phyloP scores from a whole-genome alignment of 352 stramenopile genomes.

The Discostella stelligera region DNA sequence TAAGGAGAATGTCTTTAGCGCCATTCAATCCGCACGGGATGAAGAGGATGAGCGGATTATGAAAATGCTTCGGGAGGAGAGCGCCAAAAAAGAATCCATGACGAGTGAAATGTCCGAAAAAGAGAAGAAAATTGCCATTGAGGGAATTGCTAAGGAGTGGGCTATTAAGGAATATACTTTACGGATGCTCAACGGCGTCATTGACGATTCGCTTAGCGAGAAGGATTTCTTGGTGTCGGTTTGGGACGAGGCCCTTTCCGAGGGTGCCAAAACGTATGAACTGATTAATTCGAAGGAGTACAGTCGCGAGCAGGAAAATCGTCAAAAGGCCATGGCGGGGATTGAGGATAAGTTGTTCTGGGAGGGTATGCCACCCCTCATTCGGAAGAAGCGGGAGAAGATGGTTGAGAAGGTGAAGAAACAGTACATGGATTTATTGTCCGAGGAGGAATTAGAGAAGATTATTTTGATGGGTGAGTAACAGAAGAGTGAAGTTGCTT shows the following conservation, averaged over 20 bases:
- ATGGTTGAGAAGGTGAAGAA: conserved; percentile 37
- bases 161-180: conserved; percentile 67
- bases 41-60: conserved; percentile 49
- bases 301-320: conserved; percentile 54
- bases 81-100: conserved; percentile 16
- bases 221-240: conserved; percentile 61
- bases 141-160: conserved; percentile 71
- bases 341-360: conserved; percentile 32
- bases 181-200: conserved; percentile 49
- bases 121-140: conserved; percentile 49
- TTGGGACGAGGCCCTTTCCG: conserved; percentile 67
- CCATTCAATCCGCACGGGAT: conserved; percentile 6
- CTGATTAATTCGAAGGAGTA: conserved; percentile 61
- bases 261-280: conserved; percentile 64
- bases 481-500: not conserved
- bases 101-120: conserved; percentile 26
- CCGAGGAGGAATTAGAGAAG: conserved; percentile 34
- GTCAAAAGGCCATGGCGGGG: conserved; percentile 45
- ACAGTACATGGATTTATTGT: conserved; percentile 36
- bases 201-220: conserved; percentile 57
- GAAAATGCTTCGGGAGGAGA: conserved; percentile 19
- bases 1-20: conserved; percentile 11
- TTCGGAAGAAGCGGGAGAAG: conserved; percentile 30
- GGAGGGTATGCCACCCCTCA: conserved; percentile 22
- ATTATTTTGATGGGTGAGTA: conserved; percentile 20